A percentile compares a stretch with the other conserved stretches of the same genome.
These are phyloP conservation scores for Sclerospora graminicola DNA, from an alignment of 352 stramenopile genomes.

Conservation along the genomic window DNA sequence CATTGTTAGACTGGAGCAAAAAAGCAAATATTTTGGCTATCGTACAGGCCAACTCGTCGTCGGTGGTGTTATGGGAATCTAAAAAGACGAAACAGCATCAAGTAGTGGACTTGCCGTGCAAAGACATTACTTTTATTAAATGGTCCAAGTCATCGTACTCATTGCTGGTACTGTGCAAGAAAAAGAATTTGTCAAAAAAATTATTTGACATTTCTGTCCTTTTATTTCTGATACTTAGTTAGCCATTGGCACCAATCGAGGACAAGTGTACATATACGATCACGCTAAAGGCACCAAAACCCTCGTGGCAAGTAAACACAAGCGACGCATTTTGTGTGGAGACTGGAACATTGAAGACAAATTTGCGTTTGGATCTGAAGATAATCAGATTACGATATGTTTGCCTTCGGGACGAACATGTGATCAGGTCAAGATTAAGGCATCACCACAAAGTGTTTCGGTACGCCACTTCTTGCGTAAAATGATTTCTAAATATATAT, in stretches of 20 bases:
- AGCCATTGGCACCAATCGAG: conserved; percentile 59
- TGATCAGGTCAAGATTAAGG: conserved; percentile 73
- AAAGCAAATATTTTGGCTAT: conserved; percentile 59
- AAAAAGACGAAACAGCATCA: conserved; percentile 50
- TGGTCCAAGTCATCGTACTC: conserved; percentile 65
- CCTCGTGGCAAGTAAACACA: conserved; percentile 64
- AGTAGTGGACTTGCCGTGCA: conserved; percentile 57
- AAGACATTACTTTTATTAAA: conserved; percentile 69
- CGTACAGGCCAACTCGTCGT: conserved; percentile 61
- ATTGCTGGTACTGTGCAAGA: conserved; percentile 25
- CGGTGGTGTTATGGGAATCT: conserved; percentile 63
- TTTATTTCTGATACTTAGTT: conserved; percentile 16
- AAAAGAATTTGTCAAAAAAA: not conserved
- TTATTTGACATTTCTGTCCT: not conserved
- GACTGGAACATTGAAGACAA: conserved; percentile 77
- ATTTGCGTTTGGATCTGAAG: conserved; percentile 73
- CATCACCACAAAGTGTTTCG: conserved; percentile 53
- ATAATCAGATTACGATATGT: conserved; percentile 72
- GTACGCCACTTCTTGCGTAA: conserved; percentile 8
- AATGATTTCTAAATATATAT: not conserved
- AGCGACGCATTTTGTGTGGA: conserved; percentile 63
- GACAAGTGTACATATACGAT: conserved; percentile 76
- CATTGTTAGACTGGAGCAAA: conserved; percentile 64
- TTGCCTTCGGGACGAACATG: conserved; percentile 46
- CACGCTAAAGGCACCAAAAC: conserved; percentile 37